Evolutionary conservation across 495 filamentous ascomycete species (phyloP).

Genomic region (Talaromyces wortmannii): DNA sequence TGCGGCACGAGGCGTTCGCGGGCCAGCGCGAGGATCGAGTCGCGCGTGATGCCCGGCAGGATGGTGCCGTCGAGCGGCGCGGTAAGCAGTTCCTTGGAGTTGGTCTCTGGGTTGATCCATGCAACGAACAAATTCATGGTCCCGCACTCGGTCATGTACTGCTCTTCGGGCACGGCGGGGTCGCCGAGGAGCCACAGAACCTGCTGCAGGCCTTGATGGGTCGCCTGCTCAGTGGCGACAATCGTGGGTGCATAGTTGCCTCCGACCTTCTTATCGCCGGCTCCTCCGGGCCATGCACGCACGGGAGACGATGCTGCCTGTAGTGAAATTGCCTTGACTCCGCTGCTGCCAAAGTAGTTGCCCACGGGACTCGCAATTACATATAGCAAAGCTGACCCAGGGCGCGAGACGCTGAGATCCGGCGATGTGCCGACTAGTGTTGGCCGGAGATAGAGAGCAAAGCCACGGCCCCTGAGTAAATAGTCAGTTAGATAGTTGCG

Average conservation of each 20-base stretch:
- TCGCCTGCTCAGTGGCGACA: conserved; percentile 11
- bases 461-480: conserved; percentile 16
- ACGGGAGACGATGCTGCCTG: conserved; percentile 6
- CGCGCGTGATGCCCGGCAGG: conserved; percentile 74
- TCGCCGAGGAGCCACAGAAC: conserved; percentile 20
- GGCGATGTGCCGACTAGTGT: conserved; percentile 68
- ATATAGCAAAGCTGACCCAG: conserved; percentile 67
- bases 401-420: conserved; percentile 62
- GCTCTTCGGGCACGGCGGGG: conserved; percentile 43
- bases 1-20: conserved; percentile 63
- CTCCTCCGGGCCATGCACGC: conserved; percentile 20
- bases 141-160: conserved; percentile 81
- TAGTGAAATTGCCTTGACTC: conserved; percentile 3
- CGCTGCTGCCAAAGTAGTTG: conserved; percentile 5
- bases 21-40: conserved; percentile 65
- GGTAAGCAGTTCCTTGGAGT: conserved; percentile 71
- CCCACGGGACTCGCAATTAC: conserved; percentile 43
- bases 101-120: conserved; percentile 58
- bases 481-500: conserved; percentile 7
- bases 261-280: conserved; percentile 20
- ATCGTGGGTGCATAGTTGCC: conserved; percentile 22
- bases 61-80: conserved; percentile 84
- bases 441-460: conserved; percentile 62
- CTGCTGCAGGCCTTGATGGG: conserved; percentile 13
- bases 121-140: conserved; percentile 87